phyloP scores from a whole-genome alignment of 2,329 filamentous ascomycete genomes.

The Dactylella cylindrospora region DNA sequence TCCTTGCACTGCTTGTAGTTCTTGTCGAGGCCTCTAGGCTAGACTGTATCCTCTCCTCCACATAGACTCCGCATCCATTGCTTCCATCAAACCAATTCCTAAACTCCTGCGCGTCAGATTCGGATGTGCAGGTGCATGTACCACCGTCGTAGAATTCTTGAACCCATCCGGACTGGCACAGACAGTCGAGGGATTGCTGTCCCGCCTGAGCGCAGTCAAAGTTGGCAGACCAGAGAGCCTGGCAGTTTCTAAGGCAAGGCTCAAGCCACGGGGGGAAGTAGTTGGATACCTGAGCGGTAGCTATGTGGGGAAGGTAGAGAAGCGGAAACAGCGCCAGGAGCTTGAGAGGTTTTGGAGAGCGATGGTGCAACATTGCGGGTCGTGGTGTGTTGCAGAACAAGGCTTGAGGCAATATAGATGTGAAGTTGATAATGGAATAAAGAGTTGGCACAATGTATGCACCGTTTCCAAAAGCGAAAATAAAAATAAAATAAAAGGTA shows the following conservation, averaged over 20 bases:
- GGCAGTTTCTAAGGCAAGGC: constrained; percentile 23
- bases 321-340: constrained; percentile 6
- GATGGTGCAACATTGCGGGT: constrained; percentile 22
- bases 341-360: constrained; percentile 33
- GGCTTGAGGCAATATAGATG: too few relatives aligned
- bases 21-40: constrained; percentile 5
- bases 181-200: constrained; percentile 19
- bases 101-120: constrained; percentile 35
- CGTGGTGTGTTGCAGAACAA: too few relatives aligned
- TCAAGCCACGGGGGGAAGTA: constrained; percentile 33
- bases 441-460: too few relatives aligned
- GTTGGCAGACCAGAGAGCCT: constrained; percentile 32
- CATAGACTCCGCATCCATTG: constrained; percentile 17
- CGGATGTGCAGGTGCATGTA: constrained; percentile 37
- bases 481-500: not conserved
- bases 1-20: not conserved
- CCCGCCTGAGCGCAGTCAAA: constrained; percentile 28
- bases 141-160: constrained; percentile 36
- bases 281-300: constrained; percentile 16
- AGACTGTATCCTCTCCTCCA: constrained; percentile 30
- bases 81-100: constrained; percentile 42
- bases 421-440: too few relatives aligned
- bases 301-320: not conserved
- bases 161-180: constrained; percentile 29
- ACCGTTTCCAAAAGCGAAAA: not conserved